These are phyloP conservation scores for Histomonas meleagridis DNA, from an alignment of 208 protist species.

Conservation along the genomic window DNA sequence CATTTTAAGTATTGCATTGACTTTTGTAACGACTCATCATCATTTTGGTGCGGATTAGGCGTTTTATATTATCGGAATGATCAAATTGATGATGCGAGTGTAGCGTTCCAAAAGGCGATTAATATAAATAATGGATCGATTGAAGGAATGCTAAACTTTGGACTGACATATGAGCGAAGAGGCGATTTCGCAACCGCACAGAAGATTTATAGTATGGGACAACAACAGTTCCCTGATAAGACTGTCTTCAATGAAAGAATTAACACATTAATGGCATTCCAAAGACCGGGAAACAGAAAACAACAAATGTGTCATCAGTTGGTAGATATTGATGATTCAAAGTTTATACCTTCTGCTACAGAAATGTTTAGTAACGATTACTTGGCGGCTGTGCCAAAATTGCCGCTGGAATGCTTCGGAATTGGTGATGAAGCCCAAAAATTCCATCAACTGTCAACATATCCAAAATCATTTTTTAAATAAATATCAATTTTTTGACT, in stretches of 20 bases:
- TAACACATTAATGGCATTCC: neutral
- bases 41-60: neutral
- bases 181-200: neutral
- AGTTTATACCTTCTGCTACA: neutral
- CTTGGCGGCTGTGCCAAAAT: neutral
- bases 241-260: neutral
- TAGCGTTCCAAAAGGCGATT: neutral
- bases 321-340: neutral
- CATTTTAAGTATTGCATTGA: neutral
- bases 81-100: neutral
- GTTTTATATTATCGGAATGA: slow-evolving; percentile 5
- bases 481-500: too few species aligned
- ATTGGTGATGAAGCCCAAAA: neutral
- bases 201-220: neutral
- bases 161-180: neutral
- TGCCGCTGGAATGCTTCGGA: neutral
- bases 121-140: neutral
- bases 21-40: neutral
- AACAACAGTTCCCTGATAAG: neutral
- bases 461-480: neutral
- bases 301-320: too few species aligned
- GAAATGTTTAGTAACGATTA: neutral
- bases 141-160: neutral
- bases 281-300: neutral
- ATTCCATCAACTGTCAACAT: neutral